Conservation (phyloP, 805 yeast species). For the Wickerhamiella allomyrinae region DNA sequence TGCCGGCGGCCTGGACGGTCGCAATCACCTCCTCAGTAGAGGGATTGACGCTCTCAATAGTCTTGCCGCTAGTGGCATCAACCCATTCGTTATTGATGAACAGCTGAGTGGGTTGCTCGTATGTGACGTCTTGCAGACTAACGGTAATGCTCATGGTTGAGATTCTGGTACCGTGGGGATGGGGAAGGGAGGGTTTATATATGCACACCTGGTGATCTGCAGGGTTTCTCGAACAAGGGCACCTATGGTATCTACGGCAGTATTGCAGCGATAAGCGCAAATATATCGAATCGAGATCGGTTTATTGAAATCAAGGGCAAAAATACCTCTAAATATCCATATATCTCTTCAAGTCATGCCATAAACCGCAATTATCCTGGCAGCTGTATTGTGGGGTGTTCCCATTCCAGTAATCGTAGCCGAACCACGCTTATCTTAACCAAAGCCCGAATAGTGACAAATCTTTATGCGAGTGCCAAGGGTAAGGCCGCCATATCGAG, state of each 20-base stretch:
- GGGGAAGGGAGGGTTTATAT: background rate
- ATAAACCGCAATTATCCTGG: no score
- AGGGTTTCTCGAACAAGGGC: no score
- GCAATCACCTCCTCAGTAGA: conserved; percentile 61
- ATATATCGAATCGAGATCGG: no score
- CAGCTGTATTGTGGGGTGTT: background rate
- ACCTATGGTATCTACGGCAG: no score
- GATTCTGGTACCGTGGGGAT: no score
- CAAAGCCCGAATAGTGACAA: background rate
- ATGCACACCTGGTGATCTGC: no score
- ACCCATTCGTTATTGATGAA: conserved; percentile 61
- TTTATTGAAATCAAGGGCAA: no score
- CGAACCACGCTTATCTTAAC: no score
- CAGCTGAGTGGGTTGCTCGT: conserved; percentile 60
- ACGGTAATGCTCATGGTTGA: conserved; percentile 6
- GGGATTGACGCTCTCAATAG: conserved; percentile 53
- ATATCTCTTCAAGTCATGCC: no score
- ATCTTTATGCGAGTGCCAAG: background rate
- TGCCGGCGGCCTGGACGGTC: conserved; percentile 60
- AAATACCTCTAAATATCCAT: no score
- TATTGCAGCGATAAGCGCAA: no score
- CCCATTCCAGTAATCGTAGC: background rate
- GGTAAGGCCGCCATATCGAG: background rate
- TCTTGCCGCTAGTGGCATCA: conserved; percentile 41
- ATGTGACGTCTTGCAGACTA: conserved; percentile 24